phyloP scores from a whole-genome alignment of 2,329 filamentous ascomycete genomes.

The Aspergillus phoenicis region DNA sequence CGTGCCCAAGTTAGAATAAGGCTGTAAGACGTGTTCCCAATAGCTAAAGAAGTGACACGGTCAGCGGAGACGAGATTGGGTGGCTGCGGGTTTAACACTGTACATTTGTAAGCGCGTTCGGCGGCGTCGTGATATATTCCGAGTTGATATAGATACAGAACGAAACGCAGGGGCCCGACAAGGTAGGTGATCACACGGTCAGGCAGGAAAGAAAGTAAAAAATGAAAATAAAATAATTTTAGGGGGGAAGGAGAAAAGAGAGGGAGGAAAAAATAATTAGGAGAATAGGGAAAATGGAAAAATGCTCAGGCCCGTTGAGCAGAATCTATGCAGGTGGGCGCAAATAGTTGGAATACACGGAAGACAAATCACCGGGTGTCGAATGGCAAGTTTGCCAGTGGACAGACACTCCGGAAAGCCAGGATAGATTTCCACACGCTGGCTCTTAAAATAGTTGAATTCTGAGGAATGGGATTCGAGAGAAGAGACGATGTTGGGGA shows the following conservation, averaged over 20 bases:
- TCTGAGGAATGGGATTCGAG: slow-evolving; percentile 21
- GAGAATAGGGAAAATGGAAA: slow-evolving; percentile 16
- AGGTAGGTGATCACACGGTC: slow-evolving; percentile 21
- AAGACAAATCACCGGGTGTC: slow-evolving; percentile 29
- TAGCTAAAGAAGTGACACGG: slow-evolving; percentile 26
- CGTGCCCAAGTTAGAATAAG: slow-evolving; percentile 34
- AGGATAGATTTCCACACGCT: slow-evolving; percentile 26
- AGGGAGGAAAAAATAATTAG: slow-evolving; percentile 20
- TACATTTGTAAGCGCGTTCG: slow-evolving; percentile 36
- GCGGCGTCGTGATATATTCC: slow-evolving; percentile 37
- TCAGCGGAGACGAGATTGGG: slow-evolving; percentile 34
- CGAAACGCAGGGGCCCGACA: slow-evolving; percentile 19
- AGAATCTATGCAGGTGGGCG: slow-evolving; percentile 25
- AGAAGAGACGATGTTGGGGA: slow-evolving; percentile 14
- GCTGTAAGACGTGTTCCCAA: slow-evolving; percentile 37
- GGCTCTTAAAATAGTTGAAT: slow-evolving; percentile 21
- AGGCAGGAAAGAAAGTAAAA: slow-evolving; percentile 10
- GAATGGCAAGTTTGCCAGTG: slow-evolving; percentile 25
- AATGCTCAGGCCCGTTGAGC: slow-evolving; percentile 12
- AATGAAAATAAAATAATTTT: too few species aligned
- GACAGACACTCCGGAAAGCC: slow-evolving; percentile 33
- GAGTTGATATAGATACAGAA: slow-evolving; percentile 26
- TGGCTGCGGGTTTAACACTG: slow-evolving; percentile 30
- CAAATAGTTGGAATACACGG: slow-evolving; percentile 39
- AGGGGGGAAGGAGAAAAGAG: slow-evolving; percentile 22